phyloP scores from a whole-genome alignment of 2,329 filamentous ascomycete genomes.

The Celoporthe dispersa region DNA sequence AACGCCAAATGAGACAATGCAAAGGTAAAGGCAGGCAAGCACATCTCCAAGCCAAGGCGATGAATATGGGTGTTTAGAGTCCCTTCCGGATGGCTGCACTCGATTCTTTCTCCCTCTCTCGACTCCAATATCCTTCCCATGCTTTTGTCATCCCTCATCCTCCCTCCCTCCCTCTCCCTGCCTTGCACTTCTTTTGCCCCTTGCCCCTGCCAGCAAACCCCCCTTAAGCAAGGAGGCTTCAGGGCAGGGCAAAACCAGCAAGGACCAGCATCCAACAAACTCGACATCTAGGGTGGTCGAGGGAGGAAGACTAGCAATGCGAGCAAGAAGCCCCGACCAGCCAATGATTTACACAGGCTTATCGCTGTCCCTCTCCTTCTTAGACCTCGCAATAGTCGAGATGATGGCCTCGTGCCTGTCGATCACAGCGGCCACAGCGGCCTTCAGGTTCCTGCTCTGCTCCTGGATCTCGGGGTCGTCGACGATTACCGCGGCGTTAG shows the following conservation, averaged over 20 bases:
- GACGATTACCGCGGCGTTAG: constrained; percentile 26
- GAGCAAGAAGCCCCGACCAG: not conserved
- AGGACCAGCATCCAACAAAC: not conserved
- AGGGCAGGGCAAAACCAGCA: not conserved
- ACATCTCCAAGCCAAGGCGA: not conserved
- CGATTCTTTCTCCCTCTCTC: not conserved
- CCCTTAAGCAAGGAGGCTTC: not conserved
- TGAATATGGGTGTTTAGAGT: not conserved
- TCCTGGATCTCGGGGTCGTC: constrained; percentile 28
- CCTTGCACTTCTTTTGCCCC: not conserved
- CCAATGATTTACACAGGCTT: constrained; percentile 19
- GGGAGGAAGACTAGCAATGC: not conserved
- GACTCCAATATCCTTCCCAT: not conserved
- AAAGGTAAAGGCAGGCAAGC: not conserved
- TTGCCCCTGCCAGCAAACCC: not conserved
- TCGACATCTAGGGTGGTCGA: not conserved
- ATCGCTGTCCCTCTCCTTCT: constrained; percentile 26
- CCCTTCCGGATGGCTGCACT: not conserved
- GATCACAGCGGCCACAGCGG: constrained; percentile 26
- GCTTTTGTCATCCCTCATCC: not conserved
- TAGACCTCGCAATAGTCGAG: constrained; percentile 27
- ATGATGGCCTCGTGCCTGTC: constrained; percentile 29
- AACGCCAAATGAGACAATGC: not conserved
- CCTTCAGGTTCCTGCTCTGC: constrained; percentile 28
- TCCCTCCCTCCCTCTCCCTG: not conserved